A percentile compares a stretch with the other conserved stretches of the same genome.
Evolutionary conservation across 106 monocot species (phyloP).

Genomic region (Vanilla planifolia): DNA sequence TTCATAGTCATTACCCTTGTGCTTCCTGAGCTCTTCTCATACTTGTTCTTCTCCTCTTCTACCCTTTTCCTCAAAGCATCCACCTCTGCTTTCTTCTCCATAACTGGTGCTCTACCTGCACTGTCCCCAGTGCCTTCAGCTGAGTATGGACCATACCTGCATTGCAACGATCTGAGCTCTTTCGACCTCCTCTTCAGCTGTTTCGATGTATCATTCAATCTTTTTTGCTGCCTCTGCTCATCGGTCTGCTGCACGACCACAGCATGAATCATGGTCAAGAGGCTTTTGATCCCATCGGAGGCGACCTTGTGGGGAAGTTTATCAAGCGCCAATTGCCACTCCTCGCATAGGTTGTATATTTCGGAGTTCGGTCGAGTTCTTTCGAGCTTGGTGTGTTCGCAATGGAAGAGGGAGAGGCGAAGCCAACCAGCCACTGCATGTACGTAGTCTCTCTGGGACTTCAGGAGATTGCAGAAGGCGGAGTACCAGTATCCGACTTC

Average conservation of each 20-base stretch:
- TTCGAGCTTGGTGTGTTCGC: conserved; percentile 29
- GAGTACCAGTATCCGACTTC: conserved; percentile 80
- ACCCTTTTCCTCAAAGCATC: conserved; percentile 50
- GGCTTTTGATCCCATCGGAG: conserved; percentile 86
- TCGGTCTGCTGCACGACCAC: conserved; percentile 74
- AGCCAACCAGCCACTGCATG: conserved; percentile 88
- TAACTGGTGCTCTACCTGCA: conserved; percentile 9
- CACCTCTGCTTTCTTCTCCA: conserved; percentile 51
- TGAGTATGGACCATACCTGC: conserved; percentile 42
- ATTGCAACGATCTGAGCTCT: conserved; percentile 52
- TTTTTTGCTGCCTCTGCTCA: conserved; percentile 72
- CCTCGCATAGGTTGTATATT: conserved; percentile 68
- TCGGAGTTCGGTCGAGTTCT: conserved; percentile 31
- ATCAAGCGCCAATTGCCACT: conserved; percentile 90
- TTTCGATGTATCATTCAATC: conserved; percentile 41
- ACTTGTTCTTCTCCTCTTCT: conserved; percentile 82
- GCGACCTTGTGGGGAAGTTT: conserved; percentile 82
- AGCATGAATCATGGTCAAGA: conserved; percentile 63
- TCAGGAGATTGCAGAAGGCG: conserved; percentile 65
- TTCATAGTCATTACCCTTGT: conserved; percentile 92
- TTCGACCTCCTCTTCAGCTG: conserved; percentile 54
- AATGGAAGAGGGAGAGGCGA: conserved; percentile 76
- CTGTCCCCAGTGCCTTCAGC: conserved; percentile 16
- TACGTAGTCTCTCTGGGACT: conserved; percentile 80
- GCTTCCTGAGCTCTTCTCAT: conserved; percentile 56